Conservation (phyloP, 225 moss, liverwort and hornwort species). For the Marchantia polymorpha region DNA sequence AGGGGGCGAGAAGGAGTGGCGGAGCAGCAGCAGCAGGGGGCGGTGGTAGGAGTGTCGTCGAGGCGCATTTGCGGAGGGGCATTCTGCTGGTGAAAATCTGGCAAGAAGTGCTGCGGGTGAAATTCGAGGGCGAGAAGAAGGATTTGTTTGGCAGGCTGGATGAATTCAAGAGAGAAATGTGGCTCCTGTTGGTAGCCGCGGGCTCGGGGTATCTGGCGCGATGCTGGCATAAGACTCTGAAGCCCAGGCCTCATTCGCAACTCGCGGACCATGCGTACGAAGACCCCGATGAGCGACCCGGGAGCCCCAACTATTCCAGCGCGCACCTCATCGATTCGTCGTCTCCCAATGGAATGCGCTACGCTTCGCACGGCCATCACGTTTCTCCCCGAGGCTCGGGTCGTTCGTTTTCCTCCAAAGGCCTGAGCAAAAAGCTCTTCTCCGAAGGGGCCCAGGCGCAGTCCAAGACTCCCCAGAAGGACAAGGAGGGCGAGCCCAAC, state of each 20-base stretch:
- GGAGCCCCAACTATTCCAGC: conserved; percentile 3
- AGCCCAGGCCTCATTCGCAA: conserved; percentile 31
- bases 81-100: conserved; percentile 35
- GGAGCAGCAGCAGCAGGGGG: too few relatives aligned
- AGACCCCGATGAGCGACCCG: conserved; percentile 18
- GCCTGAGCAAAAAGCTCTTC: conserved; percentile 34
- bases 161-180: conserved; percentile 63
- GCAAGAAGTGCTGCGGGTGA: conserved; percentile 34
- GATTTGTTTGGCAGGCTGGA: conserved; percentile 38
- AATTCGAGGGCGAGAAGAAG: conserved; percentile 29
- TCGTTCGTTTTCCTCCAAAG: conserved; percentile 33
- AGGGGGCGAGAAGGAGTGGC: conserved; percentile 4
- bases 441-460: conserved; percentile 26
- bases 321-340: conserved; percentile 7
- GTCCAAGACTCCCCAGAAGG: conserved; percentile 10
- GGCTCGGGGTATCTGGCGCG: conserved; percentile 64
- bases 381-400: conserved; percentile 21
- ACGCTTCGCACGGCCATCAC: conserved; percentile 18
- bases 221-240: conserved; percentile 61
- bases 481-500: background rate
- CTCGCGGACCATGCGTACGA: conserved; percentile 35
- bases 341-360: conserved; percentile 17
- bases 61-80: conserved; percentile 27
- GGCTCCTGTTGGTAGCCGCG: conserved; percentile 63
- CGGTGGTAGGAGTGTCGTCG: background rate